Evolutionary conservation across 768 basidiomycete species (phyloP).

Genomic region (Roridomyces roridus): DNA sequence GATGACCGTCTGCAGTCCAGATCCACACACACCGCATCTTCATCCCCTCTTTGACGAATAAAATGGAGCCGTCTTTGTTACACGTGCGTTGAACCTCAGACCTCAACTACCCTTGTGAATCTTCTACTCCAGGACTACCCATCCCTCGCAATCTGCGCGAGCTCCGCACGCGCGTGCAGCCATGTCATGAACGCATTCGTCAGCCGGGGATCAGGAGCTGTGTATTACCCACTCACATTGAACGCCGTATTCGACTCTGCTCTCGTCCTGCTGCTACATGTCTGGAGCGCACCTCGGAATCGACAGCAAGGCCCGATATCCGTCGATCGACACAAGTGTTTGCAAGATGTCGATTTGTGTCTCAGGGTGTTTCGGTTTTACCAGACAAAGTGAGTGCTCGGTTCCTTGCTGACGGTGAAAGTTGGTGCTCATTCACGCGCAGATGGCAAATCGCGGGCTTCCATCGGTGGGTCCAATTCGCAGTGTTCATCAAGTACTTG

Average conservation of each 20-base stretch:
- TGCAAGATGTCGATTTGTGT: slow-evolving; percentile 8
- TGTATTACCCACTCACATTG: background rate
- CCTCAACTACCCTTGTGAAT: slow-evolving; percentile 15
- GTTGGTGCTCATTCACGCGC: too few species aligned
- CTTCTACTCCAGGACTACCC: slow-evolving; percentile 40
- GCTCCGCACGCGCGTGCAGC: slow-evolving; percentile 67
- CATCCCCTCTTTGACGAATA: slow-evolving; percentile 51
- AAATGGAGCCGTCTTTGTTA: background rate
- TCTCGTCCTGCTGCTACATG: slow-evolving; percentile 5
- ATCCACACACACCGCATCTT: slow-evolving; percentile 75
- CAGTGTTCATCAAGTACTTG: too few species aligned
- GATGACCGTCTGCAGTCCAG: slow-evolving; percentile 31
- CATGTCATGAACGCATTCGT: slow-evolving; percentile 57
- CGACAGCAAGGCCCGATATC: background rate
- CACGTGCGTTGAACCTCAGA: background rate
- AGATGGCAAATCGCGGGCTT: too few species aligned
- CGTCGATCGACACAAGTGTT: slow-evolving; percentile 2
- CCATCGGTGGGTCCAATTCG: too few species aligned
- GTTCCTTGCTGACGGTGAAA: background rate
- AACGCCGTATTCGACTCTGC: slow-evolving; percentile 1
- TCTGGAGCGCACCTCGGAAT: too few species aligned
- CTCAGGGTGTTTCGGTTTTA: too few species aligned
- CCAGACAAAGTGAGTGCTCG: too few species aligned
- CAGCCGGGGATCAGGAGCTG: background rate
- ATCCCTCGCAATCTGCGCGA: slow-evolving; percentile 74